Evolutionary conservation across 768 basidiomycete genomes (phyloP).

Genomic region (Strobilomyces confusus): DNA sequence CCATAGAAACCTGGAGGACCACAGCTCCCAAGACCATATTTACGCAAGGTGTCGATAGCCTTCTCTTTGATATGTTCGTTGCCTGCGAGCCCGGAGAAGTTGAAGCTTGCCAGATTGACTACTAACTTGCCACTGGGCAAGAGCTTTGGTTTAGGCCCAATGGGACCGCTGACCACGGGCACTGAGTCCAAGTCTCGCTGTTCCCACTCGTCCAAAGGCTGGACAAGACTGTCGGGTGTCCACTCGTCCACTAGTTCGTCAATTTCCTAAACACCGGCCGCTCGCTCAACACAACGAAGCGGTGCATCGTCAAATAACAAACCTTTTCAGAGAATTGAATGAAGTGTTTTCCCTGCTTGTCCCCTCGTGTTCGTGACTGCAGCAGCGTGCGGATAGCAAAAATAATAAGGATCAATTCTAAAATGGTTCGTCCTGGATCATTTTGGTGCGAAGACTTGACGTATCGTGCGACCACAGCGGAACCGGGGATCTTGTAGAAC

Average conservation of each 20-base stretch:
- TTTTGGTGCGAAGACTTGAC: conserved; percentile 94
- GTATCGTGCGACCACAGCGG: conserved; percentile 82
- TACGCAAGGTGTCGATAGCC: conserved; percentile 77
- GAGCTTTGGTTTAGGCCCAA: conserved; percentile 80
- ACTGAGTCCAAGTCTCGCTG: conserved; percentile 66
- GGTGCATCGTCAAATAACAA: conserved; percentile 3
- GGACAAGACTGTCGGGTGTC: conserved; percentile 79
- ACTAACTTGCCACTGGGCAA: conserved; percentile 67
- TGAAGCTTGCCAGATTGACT: conserved; percentile 83
- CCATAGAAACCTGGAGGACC: conserved; percentile 98
- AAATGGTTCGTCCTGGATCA: conserved; percentile 87
- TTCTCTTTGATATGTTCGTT: conserved; percentile 84
- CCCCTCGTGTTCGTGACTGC: conserved; percentile 84
- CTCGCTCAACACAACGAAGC: background rate
- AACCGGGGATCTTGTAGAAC: conserved; percentile 77
- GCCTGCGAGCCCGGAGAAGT: conserved; percentile 87
- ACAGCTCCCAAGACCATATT: conserved; percentile 92
- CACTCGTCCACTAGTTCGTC: conserved; percentile 96
- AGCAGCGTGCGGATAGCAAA: conserved; percentile 90
- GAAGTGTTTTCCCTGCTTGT: conserved; percentile 81
- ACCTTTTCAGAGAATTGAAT: conserved; percentile 92
- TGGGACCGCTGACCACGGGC: conserved; percentile 75
- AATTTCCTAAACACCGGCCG: conserved; percentile 72
- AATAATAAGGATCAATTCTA: conserved; percentile 83
- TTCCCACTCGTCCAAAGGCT: conserved; percentile 56